phyloP scores from a whole-genome alignment of 2,329 filamentous ascomycete species.

The Didymella pinodella region DNA sequence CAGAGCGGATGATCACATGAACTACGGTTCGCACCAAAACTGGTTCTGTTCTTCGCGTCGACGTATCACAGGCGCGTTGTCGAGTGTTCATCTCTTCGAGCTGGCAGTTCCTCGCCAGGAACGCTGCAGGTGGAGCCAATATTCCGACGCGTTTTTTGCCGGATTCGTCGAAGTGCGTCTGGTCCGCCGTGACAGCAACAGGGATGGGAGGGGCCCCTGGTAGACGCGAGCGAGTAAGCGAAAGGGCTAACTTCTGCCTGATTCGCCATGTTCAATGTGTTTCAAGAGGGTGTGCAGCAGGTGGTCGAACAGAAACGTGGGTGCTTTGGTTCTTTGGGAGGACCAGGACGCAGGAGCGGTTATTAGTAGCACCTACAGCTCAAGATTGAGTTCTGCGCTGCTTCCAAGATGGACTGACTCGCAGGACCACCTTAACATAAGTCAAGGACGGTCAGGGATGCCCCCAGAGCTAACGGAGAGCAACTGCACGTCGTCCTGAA shows the following conservation, averaged over 20 bases:
- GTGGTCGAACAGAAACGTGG: conserved; percentile 14
- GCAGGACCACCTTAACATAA: background rate
- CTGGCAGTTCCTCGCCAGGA: conserved; percentile 15
- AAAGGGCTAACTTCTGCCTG: conserved; percentile 6
- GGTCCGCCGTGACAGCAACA: conserved; percentile 1
- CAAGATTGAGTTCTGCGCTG: conserved; percentile 10
- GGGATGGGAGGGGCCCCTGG: conserved; percentile 13
- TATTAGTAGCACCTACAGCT: conserved; percentile 8
- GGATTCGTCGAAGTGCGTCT: conserved; percentile 11
- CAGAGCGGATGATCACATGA: background rate
- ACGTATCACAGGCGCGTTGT: conserved; percentile 14
- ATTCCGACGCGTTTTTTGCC: conserved; percentile 7
- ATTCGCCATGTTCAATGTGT: conserved; percentile 9
- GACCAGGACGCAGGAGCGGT: background rate
- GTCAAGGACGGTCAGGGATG: conserved; percentile 6
- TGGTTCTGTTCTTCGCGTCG: conserved; percentile 6
- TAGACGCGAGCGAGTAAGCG: conserved; percentile 8
- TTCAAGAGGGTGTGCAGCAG: conserved; percentile 20
- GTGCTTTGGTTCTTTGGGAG: background rate
- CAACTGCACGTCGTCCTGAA: conserved; percentile 16
- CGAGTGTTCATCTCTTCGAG: conserved; percentile 10
- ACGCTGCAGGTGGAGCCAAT: conserved; percentile 19
- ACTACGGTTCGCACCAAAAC: conserved; percentile 3
- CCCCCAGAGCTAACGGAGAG: conserved; percentile 6
- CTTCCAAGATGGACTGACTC: conserved; percentile 9